Evolutionary conservation across 2,329 filamentous ascomycete genomes (phyloP), one percentile per base, ranked within the genome.

Genomic region (Alternaria incomplexa): DNA sequence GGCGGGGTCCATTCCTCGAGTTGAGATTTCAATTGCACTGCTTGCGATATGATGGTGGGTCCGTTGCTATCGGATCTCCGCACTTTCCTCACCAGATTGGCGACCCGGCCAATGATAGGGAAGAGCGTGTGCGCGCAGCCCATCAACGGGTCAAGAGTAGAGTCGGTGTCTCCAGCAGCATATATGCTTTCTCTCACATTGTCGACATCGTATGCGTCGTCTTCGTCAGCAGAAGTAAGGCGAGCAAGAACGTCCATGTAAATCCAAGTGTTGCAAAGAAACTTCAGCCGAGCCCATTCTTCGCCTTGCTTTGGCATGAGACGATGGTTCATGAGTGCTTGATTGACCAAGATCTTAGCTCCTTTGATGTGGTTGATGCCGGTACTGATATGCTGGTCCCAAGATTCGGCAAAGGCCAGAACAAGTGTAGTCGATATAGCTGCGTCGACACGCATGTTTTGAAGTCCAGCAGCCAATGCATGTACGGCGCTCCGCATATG

Each of bases 231-330:
- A 4, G 89, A 89, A 0, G 89, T 91, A 52, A 92, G 80, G 13
- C 89, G 85, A 23, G 90, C 87, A 65, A 92, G 89, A 26, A 92
- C 90, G 73, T 91, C 89, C 85, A 91, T 90, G 71, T 92, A 92
- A 8, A 91, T 84, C 88, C 89, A 92, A 5, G 87, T 88, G 72
- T 91, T 91, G 79, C 88, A 90, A 17, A 92, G 81, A 69, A 92
- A 92, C 58, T 87, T 87, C 23, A 92, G 80, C 8, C 88, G 81
- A 43, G 83, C 80, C 66, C 75, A 73, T 50, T 79, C 77, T 22
- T 78, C 74, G 5, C 83, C 84, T n/a, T 71, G 73, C 53, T 81
- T 70, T 44, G 82, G 79, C 10, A 72, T 69, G 30, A 75, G 75
- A 66, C 80, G 77, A 73, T 86, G 83, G 69, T 83, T 78, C 59